Evolutionary conservation across 306 rosid genomes (phyloP), one percentile per base, ranked within the genome.

Genomic region (Prunus padus): DNA sequence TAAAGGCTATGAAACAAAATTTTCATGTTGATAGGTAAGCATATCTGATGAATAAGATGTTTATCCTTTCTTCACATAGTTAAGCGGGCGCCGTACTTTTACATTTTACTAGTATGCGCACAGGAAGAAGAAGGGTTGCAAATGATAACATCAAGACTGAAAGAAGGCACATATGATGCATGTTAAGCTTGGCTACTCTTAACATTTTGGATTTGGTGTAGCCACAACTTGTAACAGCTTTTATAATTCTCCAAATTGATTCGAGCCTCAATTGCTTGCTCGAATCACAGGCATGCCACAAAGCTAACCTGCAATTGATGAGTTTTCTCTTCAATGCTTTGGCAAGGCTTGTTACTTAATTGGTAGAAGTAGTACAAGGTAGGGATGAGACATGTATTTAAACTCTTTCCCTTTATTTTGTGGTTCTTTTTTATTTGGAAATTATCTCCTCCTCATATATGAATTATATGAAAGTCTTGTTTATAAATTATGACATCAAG

Each of bases 11-110:
- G 8, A 89, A 83, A 59, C 74, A 83, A 64, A 77, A 82, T 75
- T 78, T 70, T 71, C 89, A 78, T 70, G 67, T 82, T 67, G 88
- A 84, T 70, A 76, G 82, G 87, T 86, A 82, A 81, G 10, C 62
- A 67, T 51, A 11, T 68, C 66, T 20, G 76, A 81, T 30, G 62
- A 71, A 49, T 63, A 23, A 42, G 18, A 57, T 72, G 52, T 56
- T 11, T 12, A 60, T 57, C 22, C 40, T 62, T 44, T 40, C 49
- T n/a, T 49, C 44, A 3, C 5, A 12, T 22, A 18, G 55, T 81
- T 77, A 55, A 67, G 64, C 69, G 61, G 75, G 65, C 37, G 49
- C 63, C 25, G 23, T 18, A 67, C 28, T 40, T 72, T 69, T 30
- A 11, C 71, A 63, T 74, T 72, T 73, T 65, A 46, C 44, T 88